phyloP scores from a whole-genome alignment of 805 yeast species.

The Metschnikowia matae region DNA sequence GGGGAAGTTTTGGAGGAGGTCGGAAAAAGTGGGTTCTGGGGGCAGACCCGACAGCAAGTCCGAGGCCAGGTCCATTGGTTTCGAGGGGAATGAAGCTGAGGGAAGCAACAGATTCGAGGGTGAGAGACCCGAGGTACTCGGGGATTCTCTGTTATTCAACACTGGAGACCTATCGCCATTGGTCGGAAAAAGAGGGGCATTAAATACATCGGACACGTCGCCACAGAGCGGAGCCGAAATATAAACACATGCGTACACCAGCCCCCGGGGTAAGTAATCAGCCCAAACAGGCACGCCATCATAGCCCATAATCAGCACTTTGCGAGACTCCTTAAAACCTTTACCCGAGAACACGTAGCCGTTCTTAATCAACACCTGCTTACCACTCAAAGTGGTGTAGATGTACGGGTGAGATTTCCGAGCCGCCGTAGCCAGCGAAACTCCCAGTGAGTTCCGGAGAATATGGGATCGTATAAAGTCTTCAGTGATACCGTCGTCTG shows the following conservation, averaged over 20 bases:
- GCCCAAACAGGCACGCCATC: constrained; percentile 53
- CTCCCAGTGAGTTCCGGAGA: constrained; percentile 30
- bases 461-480: constrained; percentile 66
- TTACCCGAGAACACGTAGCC: constrained; percentile 52
- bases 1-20: constrained; percentile 35
- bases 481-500: constrained; percentile 49
- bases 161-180: background rate
- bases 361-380: constrained; percentile 52
- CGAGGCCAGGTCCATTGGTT: too few species aligned
- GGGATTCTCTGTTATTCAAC: background rate
- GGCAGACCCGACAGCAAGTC: background rate
- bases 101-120: too few species aligned
- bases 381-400: constrained; percentile 52
- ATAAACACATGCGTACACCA: background rate
- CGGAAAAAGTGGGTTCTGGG: constrained; percentile 29
- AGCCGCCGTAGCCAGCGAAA: constrained; percentile 18
- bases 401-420: constrained; percentile 38
- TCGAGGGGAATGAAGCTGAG: too few species aligned
- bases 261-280: constrained; percentile 45
- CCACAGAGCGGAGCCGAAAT: constrained; percentile 2
- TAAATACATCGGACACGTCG: background rate
- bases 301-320: constrained; percentile 41
- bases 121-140: too few species aligned
- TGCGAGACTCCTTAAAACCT: constrained; percentile 50
- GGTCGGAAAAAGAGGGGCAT: background rate